A percentile compares a stretch with the other conserved stretches of the same genome.
phyloP scores from a whole-genome alignment of 352 stramenopile genomes.

The Phytophthora melonis region DNA sequence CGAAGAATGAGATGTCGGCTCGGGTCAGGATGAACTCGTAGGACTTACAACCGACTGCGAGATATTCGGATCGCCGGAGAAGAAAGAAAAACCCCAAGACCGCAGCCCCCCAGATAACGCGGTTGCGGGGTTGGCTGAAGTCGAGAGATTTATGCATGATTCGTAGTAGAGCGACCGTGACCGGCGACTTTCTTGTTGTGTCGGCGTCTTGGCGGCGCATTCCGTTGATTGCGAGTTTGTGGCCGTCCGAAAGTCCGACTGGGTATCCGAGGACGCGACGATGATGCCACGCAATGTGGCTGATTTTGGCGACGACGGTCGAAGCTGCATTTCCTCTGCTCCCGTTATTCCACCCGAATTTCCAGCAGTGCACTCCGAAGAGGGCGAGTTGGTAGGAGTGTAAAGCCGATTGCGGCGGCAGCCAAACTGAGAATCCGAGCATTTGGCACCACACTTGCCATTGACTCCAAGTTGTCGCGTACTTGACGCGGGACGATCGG shows the following conservation, averaged over 20 bases:
- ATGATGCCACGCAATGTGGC: conserved; percentile 1
- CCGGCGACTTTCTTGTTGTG: background rate
- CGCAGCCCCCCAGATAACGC: background rate
- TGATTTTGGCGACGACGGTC: background rate
- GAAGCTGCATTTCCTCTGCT: background rate
- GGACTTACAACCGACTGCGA: background rate
- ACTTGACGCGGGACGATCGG: background rate
- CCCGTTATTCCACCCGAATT: background rate
- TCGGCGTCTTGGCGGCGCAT: background rate
- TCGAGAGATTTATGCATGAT: background rate
- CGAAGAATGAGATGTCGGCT: background rate
- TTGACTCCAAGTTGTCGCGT: background rate
- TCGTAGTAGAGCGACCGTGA: background rate
- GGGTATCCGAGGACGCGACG: background rate
- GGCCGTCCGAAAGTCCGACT: conserved; percentile 1
- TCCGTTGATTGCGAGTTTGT: background rate
- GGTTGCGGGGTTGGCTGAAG: background rate
- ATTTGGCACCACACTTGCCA: background rate
- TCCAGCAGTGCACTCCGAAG: background rate
- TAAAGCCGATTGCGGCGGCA: background rate
- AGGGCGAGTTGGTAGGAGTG: background rate
- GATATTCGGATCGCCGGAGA: background rate
- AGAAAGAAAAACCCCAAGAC: background rate
- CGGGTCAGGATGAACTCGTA: conserved; percentile 1
- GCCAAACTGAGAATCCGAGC: conserved; percentile 5